A percentile compares a stretch with the other conserved stretches of the same genome.
Evolutionary conservation across 768 basidiomycete species (phyloP).

Genomic region (Chalciporus sphaerocephalus): DNA sequence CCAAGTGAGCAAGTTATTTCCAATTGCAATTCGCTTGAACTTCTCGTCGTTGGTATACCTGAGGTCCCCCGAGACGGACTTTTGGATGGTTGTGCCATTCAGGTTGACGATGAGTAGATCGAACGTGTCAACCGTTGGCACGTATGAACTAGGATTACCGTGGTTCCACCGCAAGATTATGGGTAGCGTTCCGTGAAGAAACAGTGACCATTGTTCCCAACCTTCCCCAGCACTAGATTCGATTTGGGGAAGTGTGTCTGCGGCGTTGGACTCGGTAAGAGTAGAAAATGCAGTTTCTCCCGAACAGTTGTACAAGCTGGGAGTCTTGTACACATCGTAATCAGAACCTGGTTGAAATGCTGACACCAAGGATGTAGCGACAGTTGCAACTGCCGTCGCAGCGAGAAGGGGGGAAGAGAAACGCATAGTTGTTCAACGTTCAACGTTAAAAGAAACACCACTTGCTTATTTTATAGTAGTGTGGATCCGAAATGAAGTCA

Average conservation of each 20-base stretch:
- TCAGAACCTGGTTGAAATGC: slow-evolving; percentile 12
- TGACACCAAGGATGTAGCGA: neutral
- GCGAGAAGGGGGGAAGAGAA: neutral
- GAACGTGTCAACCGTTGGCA: slow-evolving; percentile 1
- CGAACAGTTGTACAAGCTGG: slow-evolving; percentile 18
- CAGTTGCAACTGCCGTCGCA: neutral
- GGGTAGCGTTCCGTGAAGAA: slow-evolving; percentile 11
- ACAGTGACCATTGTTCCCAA: slow-evolving; percentile 17
- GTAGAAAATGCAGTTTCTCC: slow-evolving; percentile 9
- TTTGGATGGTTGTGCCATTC: slow-evolving; percentile 9
- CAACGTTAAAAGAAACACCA: too few species aligned
- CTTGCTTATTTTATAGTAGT: too few species aligned
- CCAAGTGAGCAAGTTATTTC: slow-evolving; percentile 10
- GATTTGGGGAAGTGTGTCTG: slow-evolving; percentile 17
- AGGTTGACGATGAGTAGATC: slow-evolving; percentile 6
- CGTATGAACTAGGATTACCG: slow-evolving; percentile 5
- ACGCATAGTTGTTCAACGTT: too few species aligned
- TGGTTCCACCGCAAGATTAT: slow-evolving; percentile 13
- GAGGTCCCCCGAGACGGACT: neutral
- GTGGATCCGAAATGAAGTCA: too few species aligned
- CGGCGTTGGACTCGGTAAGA: slow-evolving; percentile 10
- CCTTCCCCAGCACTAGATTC: neutral
- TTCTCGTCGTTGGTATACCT: neutral
- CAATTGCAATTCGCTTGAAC: slow-evolving; percentile 8
- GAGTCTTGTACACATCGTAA: slow-evolving; percentile 9